phyloP scores from a whole-genome alignment of 2,329 filamentous ascomycete species.

The Cytospora schulzeri region DNA sequence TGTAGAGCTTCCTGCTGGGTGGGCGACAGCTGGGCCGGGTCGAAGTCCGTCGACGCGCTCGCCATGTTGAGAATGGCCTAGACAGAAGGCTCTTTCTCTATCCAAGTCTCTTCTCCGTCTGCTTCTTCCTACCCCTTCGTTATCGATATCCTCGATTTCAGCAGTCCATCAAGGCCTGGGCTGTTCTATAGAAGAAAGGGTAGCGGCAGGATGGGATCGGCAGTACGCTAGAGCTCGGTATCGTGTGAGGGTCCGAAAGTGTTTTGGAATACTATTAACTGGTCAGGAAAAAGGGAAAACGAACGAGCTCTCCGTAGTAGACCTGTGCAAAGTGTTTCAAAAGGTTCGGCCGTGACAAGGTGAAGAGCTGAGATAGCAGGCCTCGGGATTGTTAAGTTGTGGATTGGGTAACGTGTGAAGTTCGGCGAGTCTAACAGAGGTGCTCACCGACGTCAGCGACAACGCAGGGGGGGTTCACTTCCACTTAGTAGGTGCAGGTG shows the following conservation, averaged over 20 bases:
- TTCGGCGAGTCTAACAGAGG: not conserved
- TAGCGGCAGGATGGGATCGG: not conserved
- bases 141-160: not conserved
- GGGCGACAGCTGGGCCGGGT: conserved; percentile 71
- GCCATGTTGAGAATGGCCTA: conserved; percentile 41
- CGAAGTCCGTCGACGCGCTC: conserved; percentile 47
- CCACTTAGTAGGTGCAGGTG: no score
- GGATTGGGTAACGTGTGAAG: not conserved
- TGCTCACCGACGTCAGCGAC: not conserved
- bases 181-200: not conserved
- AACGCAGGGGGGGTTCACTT: no score
- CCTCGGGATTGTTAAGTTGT: not conserved
- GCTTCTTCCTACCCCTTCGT: conserved; percentile 1
- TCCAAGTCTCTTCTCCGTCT: not conserved
- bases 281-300: not conserved
- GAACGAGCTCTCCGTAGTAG: not conserved
- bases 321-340: not conserved
- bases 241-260: not conserved
- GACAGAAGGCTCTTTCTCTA: not conserved
- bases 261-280: not conserved
- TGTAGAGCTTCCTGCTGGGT: conserved; percentile 82
- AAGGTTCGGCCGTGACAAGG: not conserved
- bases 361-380: not conserved
- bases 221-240: not conserved
- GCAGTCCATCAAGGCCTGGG: conserved; percentile 14